A percentile compares a stretch with the other conserved stretches of the same genome.
Evolutionary conservation across 2,329 filamentous ascomycete species (phyloP).

Genomic region (Coleophoma eucalyptorum): DNA sequence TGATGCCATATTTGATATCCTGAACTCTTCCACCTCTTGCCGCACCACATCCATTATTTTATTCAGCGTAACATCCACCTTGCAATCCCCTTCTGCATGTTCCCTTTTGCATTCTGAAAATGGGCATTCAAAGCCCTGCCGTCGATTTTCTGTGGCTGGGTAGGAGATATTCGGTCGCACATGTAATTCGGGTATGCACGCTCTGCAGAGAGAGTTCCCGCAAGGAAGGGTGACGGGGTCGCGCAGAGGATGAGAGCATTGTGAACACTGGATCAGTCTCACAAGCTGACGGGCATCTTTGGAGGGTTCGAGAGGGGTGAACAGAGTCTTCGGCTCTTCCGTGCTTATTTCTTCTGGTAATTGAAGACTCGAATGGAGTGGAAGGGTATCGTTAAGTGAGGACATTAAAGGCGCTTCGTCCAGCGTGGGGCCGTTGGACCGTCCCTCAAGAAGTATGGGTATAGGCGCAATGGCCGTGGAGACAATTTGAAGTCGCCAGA

Average conservation of each 20-base stretch:
- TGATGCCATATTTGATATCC: constrained; percentile 27
- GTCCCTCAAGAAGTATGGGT: constrained; percentile 3
- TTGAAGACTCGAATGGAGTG: constrained; percentile 9
- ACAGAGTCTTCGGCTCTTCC: constrained; percentile 1
- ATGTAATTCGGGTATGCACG: constrained; percentile 67
- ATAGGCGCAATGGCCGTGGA: constrained; percentile 5
- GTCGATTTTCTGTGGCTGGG: constrained; percentile 62
- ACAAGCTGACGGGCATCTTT: constrained; percentile 61
- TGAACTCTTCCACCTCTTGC: constrained; percentile 43
- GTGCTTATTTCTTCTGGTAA: constrained; percentile 6
- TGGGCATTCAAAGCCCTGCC: constrained; percentile 71
- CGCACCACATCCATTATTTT: constrained; percentile 64
- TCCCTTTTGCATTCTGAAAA: constrained; percentile 62
- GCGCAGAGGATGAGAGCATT: constrained; percentile 65
- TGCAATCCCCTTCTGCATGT: constrained; percentile 75
- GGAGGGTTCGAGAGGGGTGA: constrained; percentile 38
- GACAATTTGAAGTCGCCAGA: not conserved
- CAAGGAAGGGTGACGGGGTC: constrained; percentile 77
- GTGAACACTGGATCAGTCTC: constrained; percentile 72
- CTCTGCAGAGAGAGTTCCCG: constrained; percentile 71
- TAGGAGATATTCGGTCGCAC: constrained; percentile 71
- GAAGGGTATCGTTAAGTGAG: constrained; percentile 11
- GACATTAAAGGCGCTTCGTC: constrained; percentile 15
- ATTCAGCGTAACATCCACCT: constrained; percentile 69
- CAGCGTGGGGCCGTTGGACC: constrained; percentile 10